Evolutionary conservation across 371 early-diverging fungal species (phyloP).

Genomic region (Rhizopus arrhizus): DNA sequence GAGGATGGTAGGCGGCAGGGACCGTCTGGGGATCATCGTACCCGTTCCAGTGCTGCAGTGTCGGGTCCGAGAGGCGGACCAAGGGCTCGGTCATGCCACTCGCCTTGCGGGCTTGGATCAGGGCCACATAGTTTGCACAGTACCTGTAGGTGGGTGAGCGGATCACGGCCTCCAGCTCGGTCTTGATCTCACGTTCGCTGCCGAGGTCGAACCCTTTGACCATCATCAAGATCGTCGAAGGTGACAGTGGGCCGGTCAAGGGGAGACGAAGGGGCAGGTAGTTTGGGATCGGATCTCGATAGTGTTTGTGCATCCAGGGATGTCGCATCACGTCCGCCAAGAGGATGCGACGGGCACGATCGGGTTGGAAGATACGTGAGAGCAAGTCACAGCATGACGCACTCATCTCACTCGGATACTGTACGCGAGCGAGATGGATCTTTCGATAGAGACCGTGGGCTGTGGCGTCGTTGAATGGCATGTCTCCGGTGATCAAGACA

Average conservation of each 20-base stretch:
- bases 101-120: constrained; percentile 20
- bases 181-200: constrained; percentile 63
- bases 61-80: background rate
- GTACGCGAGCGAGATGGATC: constrained; percentile 41
- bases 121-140: constrained; percentile 23
- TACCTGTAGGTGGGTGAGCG: constrained; percentile 27
- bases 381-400: constrained; percentile 76
- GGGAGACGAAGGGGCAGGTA: constrained; percentile 68
- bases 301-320: constrained; percentile 65
- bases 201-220: constrained; percentile 81
- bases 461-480: constrained; percentile 87
- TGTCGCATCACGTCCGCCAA: constrained; percentile 74
- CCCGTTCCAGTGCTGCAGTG: background rate
- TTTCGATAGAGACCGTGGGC: background rate
- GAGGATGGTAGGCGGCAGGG: constrained; percentile 61
- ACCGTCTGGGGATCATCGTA: constrained; percentile 48
- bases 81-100: constrained; percentile 53
- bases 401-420: constrained; percentile 82
- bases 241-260: constrained; percentile 64
- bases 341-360: constrained; percentile 68
- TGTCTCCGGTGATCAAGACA: constrained; percentile 88
- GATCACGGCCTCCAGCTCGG: constrained; percentile 57
- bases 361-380: constrained; percentile 73
- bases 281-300: constrained; percentile 63
- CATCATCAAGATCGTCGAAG: constrained; percentile 71